Percentiles rank a stretch among this genome's conserved stretches.
phyloP scores from a whole-genome alignment of 805 yeast species.

The Saccharomycopsis vini region DNA sequence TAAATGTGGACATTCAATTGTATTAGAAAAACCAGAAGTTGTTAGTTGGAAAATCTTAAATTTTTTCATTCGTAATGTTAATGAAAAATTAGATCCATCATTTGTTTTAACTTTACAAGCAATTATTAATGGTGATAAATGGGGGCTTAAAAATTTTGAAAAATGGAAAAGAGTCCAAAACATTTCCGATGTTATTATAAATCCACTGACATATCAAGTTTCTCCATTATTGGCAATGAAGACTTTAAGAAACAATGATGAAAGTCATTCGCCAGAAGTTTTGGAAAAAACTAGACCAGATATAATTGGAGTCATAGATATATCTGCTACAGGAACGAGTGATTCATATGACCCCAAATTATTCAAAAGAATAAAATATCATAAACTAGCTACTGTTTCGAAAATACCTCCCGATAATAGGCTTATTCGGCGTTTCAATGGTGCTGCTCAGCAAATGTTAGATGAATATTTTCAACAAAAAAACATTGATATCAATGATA shows the following conservation, averaged over 20 bases:
- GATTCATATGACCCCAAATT: constrained; percentile 63
- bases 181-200: constrained; percentile 37
- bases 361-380: constrained; percentile 45
- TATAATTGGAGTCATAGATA: constrained; percentile 55
- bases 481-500: constrained; percentile 9
- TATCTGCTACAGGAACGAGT: constrained; percentile 43
- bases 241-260: constrained; percentile 59
- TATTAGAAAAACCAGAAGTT: constrained; percentile 55
- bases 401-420: constrained; percentile 62
- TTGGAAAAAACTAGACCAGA: constrained; percentile 45
- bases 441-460: constrained; percentile 41
- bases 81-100: constrained; percentile 51
- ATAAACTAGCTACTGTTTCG: constrained; percentile 70
- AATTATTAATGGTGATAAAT: constrained; percentile 56
- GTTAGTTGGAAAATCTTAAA: constrained; percentile 52
- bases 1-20: constrained; percentile 55
- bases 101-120: constrained; percentile 66
- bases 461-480: constrained; percentile 21
- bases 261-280: constrained; percentile 45
- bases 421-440: constrained; percentile 49
- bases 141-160: constrained; percentile 70
- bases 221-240: constrained; percentile 63
- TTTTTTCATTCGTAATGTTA: constrained; percentile 41
- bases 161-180: constrained; percentile 57
- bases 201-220: constrained; percentile 25